phyloP scores from a whole-genome alignment of 495 filamentous ascomycete species.

The Aspergillus baeticus region DNA sequence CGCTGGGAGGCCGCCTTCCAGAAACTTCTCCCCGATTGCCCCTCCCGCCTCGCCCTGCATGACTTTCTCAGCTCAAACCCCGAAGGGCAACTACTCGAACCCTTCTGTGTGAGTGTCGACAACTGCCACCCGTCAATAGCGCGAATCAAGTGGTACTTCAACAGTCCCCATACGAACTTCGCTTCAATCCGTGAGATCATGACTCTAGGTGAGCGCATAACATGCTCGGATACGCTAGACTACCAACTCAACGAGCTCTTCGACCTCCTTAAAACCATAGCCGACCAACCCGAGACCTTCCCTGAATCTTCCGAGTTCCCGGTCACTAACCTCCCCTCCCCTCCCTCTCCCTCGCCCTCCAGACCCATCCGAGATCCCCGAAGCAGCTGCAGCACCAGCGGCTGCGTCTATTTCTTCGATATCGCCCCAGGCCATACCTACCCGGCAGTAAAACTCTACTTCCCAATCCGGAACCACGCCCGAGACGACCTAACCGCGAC shows the following conservation, averaged over 20 bases:
- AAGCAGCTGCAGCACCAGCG: neutral
- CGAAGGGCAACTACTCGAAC: slow-evolving; percentile 6
- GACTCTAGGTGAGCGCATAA: slow-evolving; percentile 3
- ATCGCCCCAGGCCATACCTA: neutral
- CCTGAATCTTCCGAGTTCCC: slow-evolving; percentile 2
- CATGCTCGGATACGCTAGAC: neutral
- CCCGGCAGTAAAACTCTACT: slow-evolving; percentile 9
- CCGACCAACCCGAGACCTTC: slow-evolving; percentile 1
- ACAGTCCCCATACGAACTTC: slow-evolving; percentile 6
- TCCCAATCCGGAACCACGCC: slow-evolving; percentile 2
- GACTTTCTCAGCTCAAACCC: neutral
- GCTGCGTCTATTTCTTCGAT: slow-evolving; percentile 10
- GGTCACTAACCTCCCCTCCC: too few species aligned
- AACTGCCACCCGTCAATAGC: slow-evolving; percentile 3
- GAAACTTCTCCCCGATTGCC: neutral
- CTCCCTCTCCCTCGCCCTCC: too few species aligned
- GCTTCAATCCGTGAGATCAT: slow-evolving; percentile 8
- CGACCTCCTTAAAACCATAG: slow-evolving; percentile 1
- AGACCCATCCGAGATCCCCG: neutral
- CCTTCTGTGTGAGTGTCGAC: slow-evolving; percentile 13
- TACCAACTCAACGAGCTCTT: slow-evolving; percentile 6
- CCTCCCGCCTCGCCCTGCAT: neutral
- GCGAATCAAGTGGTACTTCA: slow-evolving; percentile 11
- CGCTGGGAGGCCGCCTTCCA: slow-evolving; percentile 6
- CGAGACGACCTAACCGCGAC: slow-evolving; percentile 6